Evolutionary conservation across 129 eudicot species (phyloP).

Genomic region (Solidago caesia): DNA sequence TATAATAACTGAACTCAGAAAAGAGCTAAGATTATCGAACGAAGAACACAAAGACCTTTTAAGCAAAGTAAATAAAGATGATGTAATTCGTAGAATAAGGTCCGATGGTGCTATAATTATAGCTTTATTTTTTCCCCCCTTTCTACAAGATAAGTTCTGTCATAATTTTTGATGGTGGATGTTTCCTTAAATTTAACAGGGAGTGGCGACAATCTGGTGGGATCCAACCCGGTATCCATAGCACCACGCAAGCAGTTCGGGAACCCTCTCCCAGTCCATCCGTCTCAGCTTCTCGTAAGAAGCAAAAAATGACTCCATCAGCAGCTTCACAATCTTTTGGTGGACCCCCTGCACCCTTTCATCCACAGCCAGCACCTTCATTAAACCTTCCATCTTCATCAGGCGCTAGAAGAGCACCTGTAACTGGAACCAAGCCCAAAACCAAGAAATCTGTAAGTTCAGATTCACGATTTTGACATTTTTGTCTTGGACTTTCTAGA

Average conservation of each 20-base stretch:
- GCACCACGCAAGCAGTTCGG: constrained; percentile 56
- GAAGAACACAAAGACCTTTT: constrained; percentile 93
- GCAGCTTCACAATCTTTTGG: constrained; percentile 71
- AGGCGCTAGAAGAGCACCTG: constrained; percentile 70
- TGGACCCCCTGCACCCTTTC: constrained; percentile 70
- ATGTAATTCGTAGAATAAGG: constrained; percentile 85
- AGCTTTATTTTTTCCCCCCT: neutral
- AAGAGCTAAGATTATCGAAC: constrained; percentile 82
- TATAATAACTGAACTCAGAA: constrained; percentile 86
- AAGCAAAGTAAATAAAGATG: constrained; percentile 77
- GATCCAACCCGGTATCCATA: constrained; percentile 55
- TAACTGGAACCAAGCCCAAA: constrained; percentile 60
- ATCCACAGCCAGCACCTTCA: constrained; percentile 53
- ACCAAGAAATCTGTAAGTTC: constrained; percentile 73
- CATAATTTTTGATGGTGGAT: neutral
- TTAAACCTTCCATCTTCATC: constrained; percentile 47
- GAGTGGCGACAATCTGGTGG: constrained; percentile 90
- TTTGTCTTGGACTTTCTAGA: neutral
- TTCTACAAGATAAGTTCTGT: neutral
- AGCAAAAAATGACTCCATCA: constrained; percentile 68
- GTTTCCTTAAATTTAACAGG: constrained; percentile 33
- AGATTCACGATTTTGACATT: constrained; percentile 3
- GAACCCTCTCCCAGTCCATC: constrained; percentile 83
- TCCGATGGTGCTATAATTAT: constrained; percentile 16
- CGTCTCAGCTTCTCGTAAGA: constrained; percentile 83